Percentiles rank a stretch among this genome's conserved stretches.
phyloP scores from a whole-genome alignment of 2,329 filamentous ascomycete genomes.

The Colletotrichum truncatum region DNA sequence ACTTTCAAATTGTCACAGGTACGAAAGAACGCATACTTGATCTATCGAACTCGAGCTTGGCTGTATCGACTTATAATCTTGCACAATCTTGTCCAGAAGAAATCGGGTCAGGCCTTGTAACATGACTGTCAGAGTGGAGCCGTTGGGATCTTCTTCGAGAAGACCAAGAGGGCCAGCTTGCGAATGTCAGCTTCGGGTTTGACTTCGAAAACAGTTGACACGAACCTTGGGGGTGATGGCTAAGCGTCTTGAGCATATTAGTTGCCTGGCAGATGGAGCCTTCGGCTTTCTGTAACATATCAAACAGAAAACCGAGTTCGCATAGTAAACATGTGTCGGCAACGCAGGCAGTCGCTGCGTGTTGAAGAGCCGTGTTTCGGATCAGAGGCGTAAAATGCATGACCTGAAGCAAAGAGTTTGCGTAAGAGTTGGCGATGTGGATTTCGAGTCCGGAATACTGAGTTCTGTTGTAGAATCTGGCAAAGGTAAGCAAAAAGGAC shows the following conservation, averaged over 20 bases:
- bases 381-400: conserved; percentile 90
- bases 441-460: conserved; percentile 92
- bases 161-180: conserved; percentile 78
- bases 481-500: conserved; percentile 29
- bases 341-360: conserved; percentile 86
- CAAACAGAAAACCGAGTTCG: conserved; percentile 93
- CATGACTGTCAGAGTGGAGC: conserved; percentile 79
- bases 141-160: conserved; percentile 83
- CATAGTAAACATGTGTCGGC: conserved; percentile 88
- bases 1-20: not conserved
- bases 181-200: conserved; percentile 33
- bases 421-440: conserved; percentile 96
- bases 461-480: conserved; percentile 93
- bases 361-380: conserved; percentile 87
- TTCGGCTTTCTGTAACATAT: conserved; percentile 97
- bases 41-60: conserved; percentile 74
- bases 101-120: conserved; percentile 89
- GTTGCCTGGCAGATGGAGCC: conserved; percentile 96
- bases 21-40: conserved; percentile 56
- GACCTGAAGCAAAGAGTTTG: conserved; percentile 90
- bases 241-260: conserved; percentile 91
- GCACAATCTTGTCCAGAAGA: conserved; percentile 80
- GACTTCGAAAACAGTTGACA: not conserved
- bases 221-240: conserved; percentile 79
- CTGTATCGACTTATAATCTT: conserved; percentile 77